phyloP scores from a whole-genome alignment of 768 basidiomycete species.

The Trametes coccinea region DNA sequence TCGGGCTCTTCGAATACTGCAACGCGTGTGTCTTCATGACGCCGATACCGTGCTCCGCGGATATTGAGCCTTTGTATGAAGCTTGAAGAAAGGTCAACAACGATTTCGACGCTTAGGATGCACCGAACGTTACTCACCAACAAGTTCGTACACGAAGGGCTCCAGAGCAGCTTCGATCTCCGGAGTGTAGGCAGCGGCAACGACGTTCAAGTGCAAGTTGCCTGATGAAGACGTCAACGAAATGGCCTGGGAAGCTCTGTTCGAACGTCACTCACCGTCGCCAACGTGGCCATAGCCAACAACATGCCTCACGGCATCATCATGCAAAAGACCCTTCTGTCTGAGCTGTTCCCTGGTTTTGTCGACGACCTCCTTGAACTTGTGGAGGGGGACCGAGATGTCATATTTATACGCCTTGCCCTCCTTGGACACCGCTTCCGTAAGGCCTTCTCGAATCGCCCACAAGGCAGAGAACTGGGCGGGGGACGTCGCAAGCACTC shows the following conservation, averaged over 20 bases:
- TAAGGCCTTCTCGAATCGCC: conserved; percentile 88
- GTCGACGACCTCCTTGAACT: conserved; percentile 89
- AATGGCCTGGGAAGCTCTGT: not conserved
- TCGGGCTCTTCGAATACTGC: conserved; percentile 78
- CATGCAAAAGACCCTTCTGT: conserved; percentile 67
- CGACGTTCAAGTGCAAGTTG: conserved; percentile 91
- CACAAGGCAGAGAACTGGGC: conserved; percentile 88
- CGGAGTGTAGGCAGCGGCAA: conserved; percentile 77
- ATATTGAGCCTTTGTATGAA: conserved; percentile 84
- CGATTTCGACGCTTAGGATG: conserved; percentile 7
- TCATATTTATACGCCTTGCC: conserved; percentile 98
- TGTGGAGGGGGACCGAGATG: conserved; percentile 81
- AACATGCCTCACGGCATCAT: conserved; percentile 78
- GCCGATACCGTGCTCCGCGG: conserved; percentile 97
- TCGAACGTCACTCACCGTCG: conserved; percentile 66
- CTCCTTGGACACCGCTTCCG: conserved; percentile 90
- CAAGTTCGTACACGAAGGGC: conserved; percentile 92
- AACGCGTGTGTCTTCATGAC: conserved; percentile 91
- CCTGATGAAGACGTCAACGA: conserved; percentile 44
- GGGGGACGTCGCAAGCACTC: conserved; percentile 88
- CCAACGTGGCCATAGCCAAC: conserved; percentile 97
- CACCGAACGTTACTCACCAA: conserved; percentile 52
- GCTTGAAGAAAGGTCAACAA: conserved; percentile 40
- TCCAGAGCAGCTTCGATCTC: conserved; percentile 89
- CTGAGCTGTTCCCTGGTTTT: conserved; percentile 69